Base-by-base conservation (phyloP, 2,329 filamentous ascomycete species). In the Colletotrichum lini region DNA sequence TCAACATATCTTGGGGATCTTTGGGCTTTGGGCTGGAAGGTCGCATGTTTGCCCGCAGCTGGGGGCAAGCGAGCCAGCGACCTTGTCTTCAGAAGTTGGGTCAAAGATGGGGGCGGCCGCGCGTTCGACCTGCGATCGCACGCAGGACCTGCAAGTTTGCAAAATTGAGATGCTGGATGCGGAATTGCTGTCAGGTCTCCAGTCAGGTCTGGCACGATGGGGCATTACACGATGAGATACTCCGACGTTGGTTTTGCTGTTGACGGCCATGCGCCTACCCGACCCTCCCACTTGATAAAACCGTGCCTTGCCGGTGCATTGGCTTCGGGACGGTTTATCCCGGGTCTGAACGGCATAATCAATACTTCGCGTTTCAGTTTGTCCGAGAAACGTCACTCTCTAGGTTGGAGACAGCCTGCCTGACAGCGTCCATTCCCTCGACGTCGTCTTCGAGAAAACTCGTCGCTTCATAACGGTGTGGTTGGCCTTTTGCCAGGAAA, bases 361-460 rank as follows among this genome's bases (percentile, higher is more conserved):
- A 35, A 35, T 49, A 7, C 12, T 21, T 38, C 10, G 45, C 30
- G 1, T 35, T 23, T 47, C 54, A 30, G n/a, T 30, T 9, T 7
- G 23, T 35, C 5, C 44, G 67, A n/a, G 42, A 50, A 62, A 62
- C 56, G 5, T 66, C 62, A 30, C 38, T 40, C 30, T 79, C 78
- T 2, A 80, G 47, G 30, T 74, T 74, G 4, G 62, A 62, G 23
- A 79, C 67, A 0, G 77, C 77, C 35, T 74, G 52, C 35, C 75
- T 75, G 5, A 80, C 78, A 7, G 70, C 67, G 18, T 73, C 73
- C 77, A 80, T 80, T 2, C 76, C 75, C 0, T 76, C 72, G 35
- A 54, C 67, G 0, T 77, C 70, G 21, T 80, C 79, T 44, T 82
- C 80, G 2, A 80, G 70, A 23, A 76, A 82, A 53, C 65, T 75